phyloP scores from a whole-genome alignment of 768 basidiomycete genomes.

The Fistulinella prunicolor region DNA sequence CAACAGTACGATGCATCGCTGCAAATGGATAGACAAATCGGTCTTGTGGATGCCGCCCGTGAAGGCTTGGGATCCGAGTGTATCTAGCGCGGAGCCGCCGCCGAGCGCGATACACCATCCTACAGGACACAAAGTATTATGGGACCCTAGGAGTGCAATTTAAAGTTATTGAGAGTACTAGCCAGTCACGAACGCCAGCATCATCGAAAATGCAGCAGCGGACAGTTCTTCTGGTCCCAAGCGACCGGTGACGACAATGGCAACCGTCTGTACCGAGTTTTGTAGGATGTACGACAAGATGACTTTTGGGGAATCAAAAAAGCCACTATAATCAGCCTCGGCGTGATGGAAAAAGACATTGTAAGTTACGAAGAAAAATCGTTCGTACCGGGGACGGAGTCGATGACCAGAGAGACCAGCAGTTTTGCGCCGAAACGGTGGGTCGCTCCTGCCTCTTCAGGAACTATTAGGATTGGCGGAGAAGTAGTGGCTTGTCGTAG shows the following conservation, averaged over 20 bases:
- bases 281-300: slow-evolving; percentile 70
- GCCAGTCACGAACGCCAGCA: slow-evolving; percentile 80
- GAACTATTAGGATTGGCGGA: slow-evolving; percentile 14
- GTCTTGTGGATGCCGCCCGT: slow-evolving; percentile 58
- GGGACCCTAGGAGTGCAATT: slow-evolving; percentile 44
- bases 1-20: slow-evolving; percentile 63
- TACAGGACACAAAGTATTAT: slow-evolving; percentile 41
- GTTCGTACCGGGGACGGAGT: slow-evolving; percentile 55
- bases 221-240: slow-evolving; percentile 70
- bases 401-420: slow-evolving; percentile 47
- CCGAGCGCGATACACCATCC: slow-evolving; percentile 78
- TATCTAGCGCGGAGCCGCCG: slow-evolving; percentile 76
- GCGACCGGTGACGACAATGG: slow-evolving; percentile 61
- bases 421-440: slow-evolving; percentile 31
- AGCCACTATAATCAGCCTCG: background rate
- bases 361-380: background rate
- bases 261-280: slow-evolving; percentile 68
- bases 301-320: slow-evolving; percentile 36
- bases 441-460: slow-evolving; percentile 30
- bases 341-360: background rate
- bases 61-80: slow-evolving; percentile 74
- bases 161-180: slow-evolving; percentile 39
- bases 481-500: slow-evolving; percentile 11
- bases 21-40: slow-evolving; percentile 68
- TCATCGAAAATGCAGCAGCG: slow-evolving; percentile 68